Base-by-base conservation (phyloP, 768 basidiomycete genomes). In the Cubamyces lactineus region DNA sequence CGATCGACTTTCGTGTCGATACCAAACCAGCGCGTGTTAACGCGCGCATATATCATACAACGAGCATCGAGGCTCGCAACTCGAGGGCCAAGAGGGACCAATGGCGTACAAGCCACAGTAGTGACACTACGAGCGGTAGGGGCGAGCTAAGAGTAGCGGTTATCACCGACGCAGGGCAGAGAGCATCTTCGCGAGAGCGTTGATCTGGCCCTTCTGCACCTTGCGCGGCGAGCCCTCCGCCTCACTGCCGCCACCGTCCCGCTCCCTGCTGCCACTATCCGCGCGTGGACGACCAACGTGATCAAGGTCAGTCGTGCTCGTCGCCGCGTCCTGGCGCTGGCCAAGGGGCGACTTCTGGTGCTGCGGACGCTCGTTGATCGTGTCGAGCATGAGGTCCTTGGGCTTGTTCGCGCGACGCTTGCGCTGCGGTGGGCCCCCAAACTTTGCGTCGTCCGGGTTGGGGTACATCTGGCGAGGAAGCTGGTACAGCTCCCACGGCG, bases 141-240 rank as follows among this genome's bases (percentile, higher is more conserved):
- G 38, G 26, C 5, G 38, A 46, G 24, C 24, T 19, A 28, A 24
- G 34, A 15, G n/a, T n/a, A 17, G 19, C 26, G 56, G 15, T 59
- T 48, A 53, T 68, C 65, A 90, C 70, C 87, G 87, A 70, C 89
- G 82, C 75, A 92, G 75, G 53, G 89, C 89, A 59, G 87, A 92
- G 61, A 95, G 78, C 91, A 96, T 92, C 86, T 95, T 95, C 60
- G 93, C 93, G 69, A 96, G 80, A 43, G 91, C 84, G 69, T 88
- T 87, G 77, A 94, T 94, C 80, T 95, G 94, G 50, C 89, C 91
- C 76, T 88, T 94, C 79, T 92, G 88, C 70, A 91, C 88, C 78
- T 90, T 93, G 82, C 91, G 78, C 53, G 85, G 83, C 51, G 77
- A 76, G 51, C 80, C 79, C 38, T 78, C 80, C 55, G 82, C 61